Percentiles rank a stretch among this genome's conserved stretches.
Evolutionary conservation across 2,329 filamentous ascomycete genomes (phyloP).

Genomic region (Trichoderma koningii): DNA sequence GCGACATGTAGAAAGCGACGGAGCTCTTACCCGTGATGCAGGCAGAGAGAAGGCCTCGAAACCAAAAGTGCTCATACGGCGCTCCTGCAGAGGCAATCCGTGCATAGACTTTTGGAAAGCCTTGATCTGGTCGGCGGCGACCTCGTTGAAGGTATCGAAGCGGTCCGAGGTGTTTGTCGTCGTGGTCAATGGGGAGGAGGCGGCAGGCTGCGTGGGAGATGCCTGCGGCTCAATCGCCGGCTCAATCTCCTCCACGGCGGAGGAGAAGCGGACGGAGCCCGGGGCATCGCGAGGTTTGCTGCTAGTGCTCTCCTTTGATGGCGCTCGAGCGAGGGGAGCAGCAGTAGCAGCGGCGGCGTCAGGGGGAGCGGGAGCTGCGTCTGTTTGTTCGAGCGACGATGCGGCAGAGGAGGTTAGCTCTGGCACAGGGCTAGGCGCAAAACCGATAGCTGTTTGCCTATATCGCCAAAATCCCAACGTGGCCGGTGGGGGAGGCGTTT

Average conservation of each 20-base stretch:
- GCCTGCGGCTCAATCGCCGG: constrained; percentile 54
- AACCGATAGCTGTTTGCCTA: not conserved
- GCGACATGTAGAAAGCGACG: not conserved
- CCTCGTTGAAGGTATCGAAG: constrained; percentile 43
- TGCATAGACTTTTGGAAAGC: constrained; percentile 73
- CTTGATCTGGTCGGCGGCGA: constrained; percentile 65
- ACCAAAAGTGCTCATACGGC: constrained; percentile 80
- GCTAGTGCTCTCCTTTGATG: constrained; percentile 26
- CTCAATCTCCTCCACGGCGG: constrained; percentile 68
- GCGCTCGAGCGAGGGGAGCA: not conserved
- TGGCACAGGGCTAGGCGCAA: not conserved
- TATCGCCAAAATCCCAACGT: not conserved
- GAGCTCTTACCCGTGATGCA: constrained; percentile 69
- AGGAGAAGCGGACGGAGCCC: constrained; percentile 69
- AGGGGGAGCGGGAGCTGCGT: not conserved
- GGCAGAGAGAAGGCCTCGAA: constrained; percentile 92
- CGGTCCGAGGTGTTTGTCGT: constrained; percentile 28
- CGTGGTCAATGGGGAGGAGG: constrained; percentile 29
- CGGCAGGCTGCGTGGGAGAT: constrained; percentile 46
- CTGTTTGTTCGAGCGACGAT: not conserved
- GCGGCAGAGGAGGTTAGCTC: not conserved
- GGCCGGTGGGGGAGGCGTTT: constrained; percentile 1
- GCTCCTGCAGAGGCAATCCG: constrained; percentile 74
- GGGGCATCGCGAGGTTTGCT: constrained; percentile 34
- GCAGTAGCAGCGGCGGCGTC: not conserved